A percentile compares a stretch with the other conserved stretches of the same genome.
Evolutionary conservation across 805 yeast genomes (phyloP).

Genomic region (Cyberlindnera samutprakarnensis): DNA sequence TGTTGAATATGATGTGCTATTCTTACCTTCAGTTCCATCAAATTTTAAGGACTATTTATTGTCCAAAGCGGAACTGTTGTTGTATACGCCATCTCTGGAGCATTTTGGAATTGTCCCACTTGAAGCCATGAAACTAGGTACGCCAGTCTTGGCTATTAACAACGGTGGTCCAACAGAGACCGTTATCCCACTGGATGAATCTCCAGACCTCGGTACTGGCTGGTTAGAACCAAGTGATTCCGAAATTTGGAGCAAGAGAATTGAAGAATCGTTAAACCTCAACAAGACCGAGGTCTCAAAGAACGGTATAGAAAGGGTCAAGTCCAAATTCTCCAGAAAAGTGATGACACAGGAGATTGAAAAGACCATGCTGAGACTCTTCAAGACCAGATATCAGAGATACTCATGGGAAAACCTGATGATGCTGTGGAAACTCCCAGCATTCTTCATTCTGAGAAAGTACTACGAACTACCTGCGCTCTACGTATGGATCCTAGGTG

Average conservation of each 20-base stretch:
- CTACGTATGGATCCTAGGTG: constrained; percentile 9
- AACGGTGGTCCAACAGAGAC: constrained; percentile 95
- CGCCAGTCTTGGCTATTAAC: constrained; percentile 79
- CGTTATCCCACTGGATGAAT: constrained; percentile 25
- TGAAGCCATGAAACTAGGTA: constrained; percentile 82
- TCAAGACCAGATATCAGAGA: constrained; percentile 16
- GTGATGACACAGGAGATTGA: constrained; percentile 34
- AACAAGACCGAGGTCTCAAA: constrained; percentile 9
- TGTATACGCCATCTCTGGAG: constrained; percentile 87
- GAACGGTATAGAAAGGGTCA: constrained; percentile 26
- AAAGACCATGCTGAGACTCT: constrained; percentile 24
- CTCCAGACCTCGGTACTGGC: constrained; percentile 47
- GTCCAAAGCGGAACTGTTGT: constrained; percentile 45
- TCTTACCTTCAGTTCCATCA: constrained; percentile 75
- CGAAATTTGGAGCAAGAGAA: constrained; percentile 45
- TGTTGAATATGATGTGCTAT: constrained; percentile 41
- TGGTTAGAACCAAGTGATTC: constrained; percentile 45
- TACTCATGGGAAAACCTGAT: constrained; percentile 26
- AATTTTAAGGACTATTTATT: constrained; percentile 57
- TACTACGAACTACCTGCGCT: constrained; percentile 6
- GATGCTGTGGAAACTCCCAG: constrained; percentile 18
- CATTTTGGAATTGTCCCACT: constrained; percentile 98
- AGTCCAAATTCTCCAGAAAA: constrained; percentile 27
- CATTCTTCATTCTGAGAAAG: constrained; percentile 7
- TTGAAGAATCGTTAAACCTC: constrained; percentile 31